Evolutionary conservation across 2,329 filamentous ascomycete genomes (phyloP), one percentile per base, ranked within the genome.

Genomic region (Talaromyces sp.): DNA sequence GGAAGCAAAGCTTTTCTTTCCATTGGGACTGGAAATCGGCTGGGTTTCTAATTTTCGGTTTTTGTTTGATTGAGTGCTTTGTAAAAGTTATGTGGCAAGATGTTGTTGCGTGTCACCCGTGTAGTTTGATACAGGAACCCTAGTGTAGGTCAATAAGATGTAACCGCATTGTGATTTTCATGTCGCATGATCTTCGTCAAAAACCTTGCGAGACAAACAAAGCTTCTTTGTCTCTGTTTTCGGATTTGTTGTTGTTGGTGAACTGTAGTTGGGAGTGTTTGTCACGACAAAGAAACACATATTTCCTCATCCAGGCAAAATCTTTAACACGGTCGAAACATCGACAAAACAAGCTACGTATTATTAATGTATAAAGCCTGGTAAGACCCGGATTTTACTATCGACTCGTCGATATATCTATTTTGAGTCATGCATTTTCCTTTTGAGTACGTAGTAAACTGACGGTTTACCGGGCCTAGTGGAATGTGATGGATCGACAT

Each of bases 401-500:
- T 38, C 35, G 17, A n/a, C 9, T 38, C 17, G 12, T 38, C 17
- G 35, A 38, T 29, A 8, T 29, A 29, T 29, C 27, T 29, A 29
- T n/a, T 17, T 38, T n/a, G 35, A 38, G 17, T 38, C 43, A 19
- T 46, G n/a, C 17, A 11, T 46, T 46, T 24, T 10, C 19, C 24
- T 11, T 46, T 46, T 12, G 17, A 6, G 12, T 17, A 21, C 27
- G 38, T 10, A 46, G 43, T 11, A 46, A 19, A 9, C 19, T 11
- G 43, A 46, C 43, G 3, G 19, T 24, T 11, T 19, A 19, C 19
- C n/a, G 35, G 19, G 19, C 2, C 17, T 24, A 11, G 21, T 3
- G 48, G 48, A 52, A 52, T 52, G 48, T 52, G 48, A 52, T 52
- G 12, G 48, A 52, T 52, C 48, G 26, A 52, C 48, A 52, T 52